Evolutionary conservation across 2,329 filamentous ascomycete species (phyloP).

Genomic region (Blastomyces parvus): DNA sequence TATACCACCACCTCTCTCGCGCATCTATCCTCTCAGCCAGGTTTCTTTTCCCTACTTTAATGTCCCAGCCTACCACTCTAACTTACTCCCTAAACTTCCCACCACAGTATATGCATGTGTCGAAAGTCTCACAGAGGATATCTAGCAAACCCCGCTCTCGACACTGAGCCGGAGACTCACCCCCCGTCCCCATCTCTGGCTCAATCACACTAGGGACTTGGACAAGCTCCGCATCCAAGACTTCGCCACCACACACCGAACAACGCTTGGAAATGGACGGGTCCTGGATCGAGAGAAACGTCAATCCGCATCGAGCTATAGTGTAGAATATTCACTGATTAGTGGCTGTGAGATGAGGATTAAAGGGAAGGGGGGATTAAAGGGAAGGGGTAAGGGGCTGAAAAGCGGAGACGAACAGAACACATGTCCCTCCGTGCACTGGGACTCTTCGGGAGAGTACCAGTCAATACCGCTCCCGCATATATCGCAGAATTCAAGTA

Average conservation of each 20-base stretch:
- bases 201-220: slow-evolving; percentile 12
- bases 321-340: not conserved
- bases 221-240: slow-evolving; percentile 13
- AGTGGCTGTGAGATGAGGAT: not conserved
- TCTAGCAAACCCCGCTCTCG: not conserved
- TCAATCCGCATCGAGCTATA: slow-evolving; percentile 44
- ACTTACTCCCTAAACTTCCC: slow-evolving; percentile 12
- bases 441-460: slow-evolving; percentile 38
- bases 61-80: not conserved
- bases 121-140: slow-evolving; percentile 12
- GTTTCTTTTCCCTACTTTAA: not conserved
- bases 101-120: slow-evolving; percentile 16
- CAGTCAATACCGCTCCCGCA: slow-evolving; percentile 42
- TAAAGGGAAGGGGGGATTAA: not conserved
- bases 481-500: slow-evolving; percentile 45
- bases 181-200: slow-evolving; percentile 7
- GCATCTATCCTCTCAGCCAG: too few species aligned
- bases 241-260: slow-evolving; percentile 43
- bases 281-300: slow-evolving; percentile 47
- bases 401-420: slow-evolving; percentile 33
- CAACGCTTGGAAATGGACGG: slow-evolving; percentile 47
- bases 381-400: not conserved
- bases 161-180: not conserved
- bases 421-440: slow-evolving; percentile 44
- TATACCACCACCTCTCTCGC: not conserved